Base-by-base conservation (phyloP, 495 filamentous ascomycete species). In the Annulohypoxylon nitens region DNA sequence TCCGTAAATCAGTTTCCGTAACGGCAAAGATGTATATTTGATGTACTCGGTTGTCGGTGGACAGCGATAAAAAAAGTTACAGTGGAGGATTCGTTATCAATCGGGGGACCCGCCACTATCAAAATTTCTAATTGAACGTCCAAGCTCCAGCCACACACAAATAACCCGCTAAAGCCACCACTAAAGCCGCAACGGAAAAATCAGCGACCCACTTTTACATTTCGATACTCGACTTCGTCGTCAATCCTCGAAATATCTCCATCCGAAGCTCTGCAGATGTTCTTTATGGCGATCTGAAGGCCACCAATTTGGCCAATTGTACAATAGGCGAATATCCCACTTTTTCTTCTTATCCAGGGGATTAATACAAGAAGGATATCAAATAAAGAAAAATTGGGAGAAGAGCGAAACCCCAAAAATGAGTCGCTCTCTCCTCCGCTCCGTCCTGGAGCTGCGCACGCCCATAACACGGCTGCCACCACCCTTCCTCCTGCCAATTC, bases 391-490 rank as follows among this genome's bases (percentile, higher is more conserved):
- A 36, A 34, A 8, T 23, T n/a, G 34, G 37, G 58, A 30, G 20
- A 16, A 47, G 39, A 18, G 36, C 4, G 5, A 20, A 14, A 16
- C 10, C 12, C 6, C 9, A 7, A 69, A 67, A 34, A 85, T 86
- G 83, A 86, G 83, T 76, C 77, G 82, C 55, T 71, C 80, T 60
- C 78, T 84, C 41, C 75, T 86, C 55, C 83, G 83, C 81, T 82
- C 83, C 82, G 75, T 81, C 66, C 70, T 83, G 81, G 83, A 81
- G 82, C 81, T 86, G 63, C 78, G 82, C 60, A 70, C 78, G 12
- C 78, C 82, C 11, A 63, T 78, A 58, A 71, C 78, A 23, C 78
- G 79, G 25, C 77, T 81, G 9, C 74, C 80, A 33, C 75, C 73
- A 5, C 59, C 76, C 60, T 80, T 76, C 70, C 75, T 75, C 61